A percentile compares a stretch with the other conserved stretches of the same genome.
Evolutionary conservation across 2,329 filamentous ascomycete genomes (phyloP).

Genomic region (Emergomyces pasteurianus): DNA sequence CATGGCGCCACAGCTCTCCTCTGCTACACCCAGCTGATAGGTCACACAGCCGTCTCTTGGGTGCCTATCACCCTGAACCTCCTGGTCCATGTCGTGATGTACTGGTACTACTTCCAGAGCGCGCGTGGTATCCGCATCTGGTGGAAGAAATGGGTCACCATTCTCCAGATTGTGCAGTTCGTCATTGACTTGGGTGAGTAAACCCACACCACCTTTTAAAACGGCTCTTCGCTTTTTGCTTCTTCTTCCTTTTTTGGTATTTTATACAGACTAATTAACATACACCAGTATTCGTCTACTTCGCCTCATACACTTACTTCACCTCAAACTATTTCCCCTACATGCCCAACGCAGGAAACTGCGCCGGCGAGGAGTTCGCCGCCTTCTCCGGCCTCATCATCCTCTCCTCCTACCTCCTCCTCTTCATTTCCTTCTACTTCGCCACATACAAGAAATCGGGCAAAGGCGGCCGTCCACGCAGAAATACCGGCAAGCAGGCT

Average conservation of each 20-base stretch:
- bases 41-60: constrained; percentile 80
- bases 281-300: constrained; percentile 72
- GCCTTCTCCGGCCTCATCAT: constrained; percentile 79
- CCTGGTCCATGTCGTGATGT: constrained; percentile 88
- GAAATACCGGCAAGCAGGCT: constrained; percentile 65
- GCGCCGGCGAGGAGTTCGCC: constrained; percentile 84
- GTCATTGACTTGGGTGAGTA: constrained; percentile 79
- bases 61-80: constrained; percentile 79
- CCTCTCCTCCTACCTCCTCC: constrained; percentile 76
- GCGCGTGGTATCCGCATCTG: constrained; percentile 81
- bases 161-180: constrained; percentile 87
- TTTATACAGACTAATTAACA: background rate
- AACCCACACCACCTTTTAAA: background rate
- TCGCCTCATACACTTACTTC: constrained; percentile 89
- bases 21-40: constrained; percentile 86
- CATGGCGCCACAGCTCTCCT: constrained; percentile 85
- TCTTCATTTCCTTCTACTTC: constrained; percentile 93
- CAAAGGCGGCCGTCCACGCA: constrained; percentile 24
- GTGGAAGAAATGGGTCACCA: constrained; percentile 98
- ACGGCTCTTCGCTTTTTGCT: no score
- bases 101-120: constrained; percentile 98
- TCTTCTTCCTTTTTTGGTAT: no score
- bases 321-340: constrained; percentile 69
- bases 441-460: constrained; percentile 66
- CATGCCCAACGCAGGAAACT: constrained; percentile 66